Evolutionary conservation across 2,329 filamentous ascomycete species (phyloP).

Genomic region (Xylaria sp.): DNA sequence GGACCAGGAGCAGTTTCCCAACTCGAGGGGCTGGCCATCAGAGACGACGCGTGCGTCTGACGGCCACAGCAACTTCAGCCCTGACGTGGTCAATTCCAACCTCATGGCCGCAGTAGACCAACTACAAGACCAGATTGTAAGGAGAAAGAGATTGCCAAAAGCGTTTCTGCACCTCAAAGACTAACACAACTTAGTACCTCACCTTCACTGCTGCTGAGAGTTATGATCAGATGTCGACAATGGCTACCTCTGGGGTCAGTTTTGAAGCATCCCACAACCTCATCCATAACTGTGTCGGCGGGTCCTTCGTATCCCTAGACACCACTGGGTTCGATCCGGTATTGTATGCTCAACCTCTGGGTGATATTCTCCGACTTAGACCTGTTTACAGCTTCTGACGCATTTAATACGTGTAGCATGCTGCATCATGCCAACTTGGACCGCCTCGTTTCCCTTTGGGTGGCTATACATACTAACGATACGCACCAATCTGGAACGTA

Average conservation of each 20-base stretch:
- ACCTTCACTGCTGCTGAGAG: slow-evolving; percentile 43
- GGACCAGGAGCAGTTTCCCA: slow-evolving; percentile 40
- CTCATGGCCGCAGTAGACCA: slow-evolving; percentile 33
- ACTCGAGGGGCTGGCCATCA: slow-evolving; percentile 35
- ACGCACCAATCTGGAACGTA: slow-evolving; percentile 35
- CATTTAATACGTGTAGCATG: slow-evolving; percentile 40
- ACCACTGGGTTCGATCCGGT: slow-evolving; percentile 51
- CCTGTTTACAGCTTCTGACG: neutral
- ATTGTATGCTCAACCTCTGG: slow-evolving; percentile 40
- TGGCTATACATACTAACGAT: slow-evolving; percentile 42
- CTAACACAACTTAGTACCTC: slow-evolving; percentile 41
- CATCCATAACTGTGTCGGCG: slow-evolving; percentile 46
- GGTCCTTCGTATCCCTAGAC: slow-evolving; percentile 37
- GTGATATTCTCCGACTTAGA: neutral
- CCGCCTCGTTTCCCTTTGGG: slow-evolving; percentile 58
- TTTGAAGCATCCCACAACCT: slow-evolving; percentile 49
- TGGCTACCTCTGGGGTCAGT: slow-evolving; percentile 41
- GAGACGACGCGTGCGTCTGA: slow-evolving; percentile 46
- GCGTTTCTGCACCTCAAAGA: neutral
- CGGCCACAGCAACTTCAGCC: slow-evolving; percentile 42
- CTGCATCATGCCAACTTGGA: slow-evolving; percentile 62
- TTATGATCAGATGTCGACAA: slow-evolving; percentile 47
- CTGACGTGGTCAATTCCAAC: slow-evolving; percentile 41
- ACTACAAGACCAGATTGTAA: slow-evolving; percentile 47
- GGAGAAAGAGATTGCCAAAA: slow-evolving; percentile 10